Conservation (phyloP, 1,284 basidiomycete species). For the Chalciporus sp. region DNA sequence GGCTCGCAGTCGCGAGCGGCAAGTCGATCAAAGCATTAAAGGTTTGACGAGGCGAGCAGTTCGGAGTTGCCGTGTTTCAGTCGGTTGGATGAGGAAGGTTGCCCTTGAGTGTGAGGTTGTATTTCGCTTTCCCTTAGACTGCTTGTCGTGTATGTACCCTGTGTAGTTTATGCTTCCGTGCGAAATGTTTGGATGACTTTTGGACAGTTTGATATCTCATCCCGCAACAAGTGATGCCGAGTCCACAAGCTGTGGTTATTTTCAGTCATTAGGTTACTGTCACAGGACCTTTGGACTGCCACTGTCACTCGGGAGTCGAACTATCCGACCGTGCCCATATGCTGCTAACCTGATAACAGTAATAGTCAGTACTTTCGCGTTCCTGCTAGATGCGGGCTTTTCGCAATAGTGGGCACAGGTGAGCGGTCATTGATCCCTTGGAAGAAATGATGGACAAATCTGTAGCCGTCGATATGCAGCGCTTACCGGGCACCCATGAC, state of each 20-base stretch:
- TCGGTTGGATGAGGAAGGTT: neutral
- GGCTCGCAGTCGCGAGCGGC: constrained; percentile 88
- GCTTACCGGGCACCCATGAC: too few relatives aligned
- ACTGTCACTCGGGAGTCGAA: neutral
- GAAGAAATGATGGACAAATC: too few relatives aligned
- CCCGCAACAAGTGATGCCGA: neutral
- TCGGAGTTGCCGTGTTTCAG: neutral
- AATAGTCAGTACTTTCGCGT: neutral
- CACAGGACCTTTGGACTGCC: too few relatives aligned
- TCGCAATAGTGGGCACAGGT: neutral
- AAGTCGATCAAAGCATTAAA: constrained; percentile 82
- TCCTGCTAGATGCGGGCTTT: neutral
- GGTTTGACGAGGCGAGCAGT: constrained; percentile 47
- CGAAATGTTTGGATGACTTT: neutral
- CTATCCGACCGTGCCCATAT: neutral
- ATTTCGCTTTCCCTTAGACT: neutral
- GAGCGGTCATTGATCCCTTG: neutral
- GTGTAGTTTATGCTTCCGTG: neutral
- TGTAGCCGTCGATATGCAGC: too few relatives aligned
- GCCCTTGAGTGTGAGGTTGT: neutral
- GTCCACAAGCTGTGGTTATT: too few relatives aligned
- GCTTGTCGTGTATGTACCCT: neutral
- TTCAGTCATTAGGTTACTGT: too few relatives aligned
- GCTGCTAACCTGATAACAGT: neutral
- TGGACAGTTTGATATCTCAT: neutral